Evolutionary conservation across 2,329 filamentous ascomycete genomes (phyloP).

Genomic region (Neocucurbitaria cava): DNA sequence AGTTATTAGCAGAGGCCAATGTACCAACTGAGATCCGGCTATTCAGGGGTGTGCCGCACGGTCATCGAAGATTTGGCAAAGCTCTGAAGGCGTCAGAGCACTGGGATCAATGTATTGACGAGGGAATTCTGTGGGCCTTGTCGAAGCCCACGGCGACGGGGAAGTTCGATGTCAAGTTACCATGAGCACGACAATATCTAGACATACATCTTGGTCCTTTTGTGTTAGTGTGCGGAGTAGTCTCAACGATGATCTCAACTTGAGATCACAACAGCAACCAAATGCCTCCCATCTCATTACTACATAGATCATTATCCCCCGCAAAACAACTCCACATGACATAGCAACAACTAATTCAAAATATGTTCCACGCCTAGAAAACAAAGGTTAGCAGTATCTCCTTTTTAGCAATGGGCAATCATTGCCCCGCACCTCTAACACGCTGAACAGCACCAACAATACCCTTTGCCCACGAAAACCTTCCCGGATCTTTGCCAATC

Average conservation of each 20-base stretch:
- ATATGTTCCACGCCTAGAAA: too few relatives aligned
- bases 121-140: slow-evolving; percentile 55
- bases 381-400: too few relatives aligned
- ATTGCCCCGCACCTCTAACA: slow-evolving; percentile 64
- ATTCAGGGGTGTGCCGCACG: slow-evolving; percentile 63
- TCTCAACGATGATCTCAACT: too few relatives aligned
- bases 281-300: too few relatives aligned
- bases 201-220: too few relatives aligned
- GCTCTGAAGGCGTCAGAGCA: slow-evolving; percentile 48
- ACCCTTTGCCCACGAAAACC: slow-evolving; percentile 66
- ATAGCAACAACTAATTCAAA: too few relatives aligned
- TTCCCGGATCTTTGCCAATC: slow-evolving; percentile 58
- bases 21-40: slow-evolving; percentile 59
- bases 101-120: slow-evolving; percentile 54
- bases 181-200: not conserved
- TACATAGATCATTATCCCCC: too few relatives aligned
- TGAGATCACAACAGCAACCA: too few relatives aligned
- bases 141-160: slow-evolving; percentile 42
- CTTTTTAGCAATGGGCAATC: too few relatives aligned
- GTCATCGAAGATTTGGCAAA: slow-evolving; percentile 56
- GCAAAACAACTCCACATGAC: too few relatives aligned
- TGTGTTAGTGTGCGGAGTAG: too few relatives aligned
- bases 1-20: slow-evolving; percentile 52
- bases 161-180: slow-evolving; percentile 44
- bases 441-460: slow-evolving; percentile 64